Evolutionary conservation across 192 early-diverging fungal species (phyloP).

Genomic region (Entrophospora sp.): DNA sequence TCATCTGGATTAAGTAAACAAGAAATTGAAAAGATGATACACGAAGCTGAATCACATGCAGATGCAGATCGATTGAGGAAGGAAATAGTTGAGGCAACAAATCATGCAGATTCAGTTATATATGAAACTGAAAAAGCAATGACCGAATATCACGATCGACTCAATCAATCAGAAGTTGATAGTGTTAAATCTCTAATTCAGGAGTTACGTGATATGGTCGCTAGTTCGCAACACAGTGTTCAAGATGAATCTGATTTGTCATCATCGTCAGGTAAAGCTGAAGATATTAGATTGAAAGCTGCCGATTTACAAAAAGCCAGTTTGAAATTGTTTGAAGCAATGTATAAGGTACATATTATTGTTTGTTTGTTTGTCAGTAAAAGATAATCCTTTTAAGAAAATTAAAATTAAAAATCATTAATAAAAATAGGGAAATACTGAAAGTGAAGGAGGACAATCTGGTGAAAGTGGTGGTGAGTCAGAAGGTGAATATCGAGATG

Average conservation of each 20-base stretch:
- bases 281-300: slow-evolving; percentile 83
- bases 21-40: slow-evolving; percentile 98
- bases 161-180: slow-evolving; percentile 76
- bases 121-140: slow-evolving; percentile 92
- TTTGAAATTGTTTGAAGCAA: slow-evolving; percentile 96
- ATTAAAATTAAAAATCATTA: not conserved
- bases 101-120: slow-evolving; percentile 88
- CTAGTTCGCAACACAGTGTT: slow-evolving; percentile 58
- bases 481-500: slow-evolving; percentile 8
- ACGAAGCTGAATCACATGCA: slow-evolving; percentile 81
- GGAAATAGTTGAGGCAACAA: slow-evolving; percentile 90
- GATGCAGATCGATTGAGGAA: slow-evolving; percentile 87
- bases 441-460: not conserved
- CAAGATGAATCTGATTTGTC: no score
- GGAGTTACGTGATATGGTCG: slow-evolving; percentile 70
- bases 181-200: slow-evolving; percentile 81
- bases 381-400: not conserved
- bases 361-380: not conserved
- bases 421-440: not conserved
- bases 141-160: slow-evolving; percentile 92
- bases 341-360: slow-evolving; percentile 62
- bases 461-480: not conserved
- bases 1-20: slow-evolving; percentile 84
- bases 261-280: slow-evolving; percentile 59
- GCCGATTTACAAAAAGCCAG: slow-evolving; percentile 79